Percentiles rank a stretch among this genome's conserved stretches.
Conservation (phyloP, 2,329 filamentous ascomycete species). For the Aspergillus pseudonomiae region DNA sequence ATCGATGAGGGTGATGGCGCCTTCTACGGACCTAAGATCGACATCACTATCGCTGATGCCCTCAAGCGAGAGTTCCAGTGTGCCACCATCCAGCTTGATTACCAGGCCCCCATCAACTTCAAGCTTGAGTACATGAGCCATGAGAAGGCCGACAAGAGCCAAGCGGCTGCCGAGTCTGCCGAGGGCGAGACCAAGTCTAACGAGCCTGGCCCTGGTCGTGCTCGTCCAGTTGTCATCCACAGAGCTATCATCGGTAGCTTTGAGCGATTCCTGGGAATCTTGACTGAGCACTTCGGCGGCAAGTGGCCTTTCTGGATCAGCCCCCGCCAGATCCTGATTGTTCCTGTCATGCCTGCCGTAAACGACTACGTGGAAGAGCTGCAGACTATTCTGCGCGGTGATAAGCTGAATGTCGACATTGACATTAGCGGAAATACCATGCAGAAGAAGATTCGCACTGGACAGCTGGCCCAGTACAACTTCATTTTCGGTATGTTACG, state of each 20-base stretch:
- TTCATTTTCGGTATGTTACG: conserved; percentile 52
- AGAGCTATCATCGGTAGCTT: conserved; percentile 55
- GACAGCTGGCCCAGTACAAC: conserved; percentile 54
- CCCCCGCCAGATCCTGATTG: conserved; percentile 53
- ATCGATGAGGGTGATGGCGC: conserved; percentile 94
- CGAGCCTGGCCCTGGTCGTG: conserved; percentile 44
- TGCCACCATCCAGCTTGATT: conserved; percentile 92
- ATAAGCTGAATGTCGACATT: conserved; percentile 52
- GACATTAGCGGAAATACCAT: conserved; percentile 54
- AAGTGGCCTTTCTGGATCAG: conserved; percentile 59
- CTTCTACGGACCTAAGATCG: conserved; percentile 98
- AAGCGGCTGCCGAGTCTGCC: conserved; percentile 44
- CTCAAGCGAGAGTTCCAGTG: conserved; percentile 84
- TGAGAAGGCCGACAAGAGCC: conserved; percentile 56
- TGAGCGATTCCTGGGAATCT: conserved; percentile 55
- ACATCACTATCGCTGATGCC: conserved; percentile 90
- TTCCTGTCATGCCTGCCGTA: conserved; percentile 53
- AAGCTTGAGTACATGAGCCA: conserved; percentile 83
- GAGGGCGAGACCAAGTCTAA: conserved; percentile 45
- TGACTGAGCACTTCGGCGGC: conserved; percentile 55
- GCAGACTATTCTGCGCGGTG: conserved; percentile 46
- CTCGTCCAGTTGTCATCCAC: conserved; percentile 56
- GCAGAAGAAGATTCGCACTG: conserved; percentile 56
- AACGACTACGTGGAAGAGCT: conserved; percentile 54
- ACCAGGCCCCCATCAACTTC: conserved; percentile 83